Conservation (phyloP, 352 stramenopile species). For the Pythium monospermum region DNA sequence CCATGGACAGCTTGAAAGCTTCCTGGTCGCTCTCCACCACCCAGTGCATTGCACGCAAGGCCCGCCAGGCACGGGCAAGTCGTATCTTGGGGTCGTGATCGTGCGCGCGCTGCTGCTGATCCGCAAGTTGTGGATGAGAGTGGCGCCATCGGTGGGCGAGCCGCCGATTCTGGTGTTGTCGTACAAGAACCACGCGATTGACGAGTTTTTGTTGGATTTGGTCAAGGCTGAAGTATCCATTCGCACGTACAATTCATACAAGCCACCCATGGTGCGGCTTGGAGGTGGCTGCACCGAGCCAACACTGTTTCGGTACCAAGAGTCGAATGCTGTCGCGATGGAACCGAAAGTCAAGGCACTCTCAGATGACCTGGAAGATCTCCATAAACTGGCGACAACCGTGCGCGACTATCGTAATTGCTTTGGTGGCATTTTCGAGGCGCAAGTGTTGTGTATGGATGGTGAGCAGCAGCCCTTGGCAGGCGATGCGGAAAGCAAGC, state of each 20-base stretch:
- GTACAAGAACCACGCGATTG: constrained; percentile 89
- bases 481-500: background rate
- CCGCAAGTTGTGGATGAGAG: constrained; percentile 62
- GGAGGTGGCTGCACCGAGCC: constrained; percentile 62
- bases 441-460: constrained; percentile 8
- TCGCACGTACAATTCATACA: constrained; percentile 20
- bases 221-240: constrained; percentile 44
- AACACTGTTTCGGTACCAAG: constrained; percentile 38
- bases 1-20: constrained; percentile 65
- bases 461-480: background rate
- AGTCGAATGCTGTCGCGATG: constrained; percentile 24
- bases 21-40: constrained; percentile 63
- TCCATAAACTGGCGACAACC: constrained; percentile 15
- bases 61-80: constrained; percentile 86
- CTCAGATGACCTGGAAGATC: constrained; percentile 3
- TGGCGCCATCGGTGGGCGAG: constrained; percentile 55
- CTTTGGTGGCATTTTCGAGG: constrained; percentile 20
- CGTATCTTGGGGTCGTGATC: constrained; percentile 83
- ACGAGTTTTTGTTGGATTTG: constrained; percentile 82
- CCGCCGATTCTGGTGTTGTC: constrained; percentile 79
- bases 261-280: constrained; percentile 43
- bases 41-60: constrained; percentile 87
- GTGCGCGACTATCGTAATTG: constrained; percentile 8
- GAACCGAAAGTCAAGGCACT: constrained; percentile 7
- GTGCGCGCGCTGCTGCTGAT: constrained; percentile 75